These are phyloP conservation scores for Pseudocercospora macadamiae DNA, from an alignment of 2,329 filamentous ascomycete species.

Conservation along the genomic window DNA sequence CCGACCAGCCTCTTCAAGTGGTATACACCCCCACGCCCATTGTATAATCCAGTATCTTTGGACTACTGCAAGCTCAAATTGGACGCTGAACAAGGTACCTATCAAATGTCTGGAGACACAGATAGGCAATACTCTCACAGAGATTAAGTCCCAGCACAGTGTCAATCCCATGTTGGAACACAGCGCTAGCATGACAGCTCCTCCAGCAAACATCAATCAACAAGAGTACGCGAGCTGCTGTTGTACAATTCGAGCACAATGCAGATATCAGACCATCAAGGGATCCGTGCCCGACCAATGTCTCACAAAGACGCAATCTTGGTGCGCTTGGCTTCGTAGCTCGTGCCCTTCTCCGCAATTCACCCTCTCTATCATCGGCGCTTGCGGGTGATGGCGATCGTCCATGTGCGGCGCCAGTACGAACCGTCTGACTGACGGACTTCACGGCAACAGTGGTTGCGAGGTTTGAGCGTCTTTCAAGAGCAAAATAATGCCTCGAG, in stretches of 20 bases:
- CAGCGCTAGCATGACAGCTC: background rate
- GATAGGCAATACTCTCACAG: slow-evolving; percentile 8
- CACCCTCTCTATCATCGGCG: slow-evolving; percentile 8
- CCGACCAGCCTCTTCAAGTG: slow-evolving; percentile 5
- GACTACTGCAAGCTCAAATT: slow-evolving; percentile 15
- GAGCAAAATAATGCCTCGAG: too few relatives aligned
- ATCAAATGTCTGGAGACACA: slow-evolving; percentile 13
- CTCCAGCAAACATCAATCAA: slow-evolving; percentile 2
- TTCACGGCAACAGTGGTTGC: too few relatives aligned
- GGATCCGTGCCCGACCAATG: slow-evolving; percentile 19
- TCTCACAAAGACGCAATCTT: slow-evolving; percentile 24
- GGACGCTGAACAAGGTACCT: slow-evolving; percentile 2
- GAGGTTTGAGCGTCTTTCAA: too few relatives aligned
- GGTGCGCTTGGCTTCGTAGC: slow-evolving; percentile 14
- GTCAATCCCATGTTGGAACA: slow-evolving; percentile 10
- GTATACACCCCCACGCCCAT: slow-evolving; percentile 15
- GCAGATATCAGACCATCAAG: slow-evolving; percentile 15
- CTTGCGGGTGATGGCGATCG: slow-evolving; percentile 18
- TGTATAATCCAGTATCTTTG: slow-evolving; percentile 6
- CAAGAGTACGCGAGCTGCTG: slow-evolving; percentile 10
- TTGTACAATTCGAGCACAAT: slow-evolving; percentile 12
- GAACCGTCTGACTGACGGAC: background rate
- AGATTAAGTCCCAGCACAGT: background rate
- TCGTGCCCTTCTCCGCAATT: slow-evolving; percentile 17
- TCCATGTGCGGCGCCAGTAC: slow-evolving; percentile 4